A percentile compares a stretch with the other conserved stretches of the same genome.
phyloP scores from a whole-genome alignment of 208 protist species.

The Novymonas esmeraldas region DNA sequence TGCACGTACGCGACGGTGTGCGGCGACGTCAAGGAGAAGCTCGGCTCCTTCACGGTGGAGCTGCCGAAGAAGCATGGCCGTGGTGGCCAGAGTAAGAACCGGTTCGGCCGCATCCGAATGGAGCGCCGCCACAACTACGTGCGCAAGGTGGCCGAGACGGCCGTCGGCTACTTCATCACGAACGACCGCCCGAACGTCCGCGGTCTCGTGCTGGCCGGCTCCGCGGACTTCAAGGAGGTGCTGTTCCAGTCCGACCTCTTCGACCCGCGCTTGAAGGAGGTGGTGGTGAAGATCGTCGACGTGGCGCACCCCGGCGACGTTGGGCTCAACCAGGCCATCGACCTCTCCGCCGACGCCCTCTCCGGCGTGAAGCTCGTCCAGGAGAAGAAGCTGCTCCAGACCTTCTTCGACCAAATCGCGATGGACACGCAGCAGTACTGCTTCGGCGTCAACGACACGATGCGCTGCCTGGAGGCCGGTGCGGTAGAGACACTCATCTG shows the following conservation, averaged over 20 bases:
- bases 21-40: conserved; percentile 97
- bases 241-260: conserved; percentile 97
- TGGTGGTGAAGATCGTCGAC: conserved; percentile 99
- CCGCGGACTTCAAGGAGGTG: conserved; percentile 99
- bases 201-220: conserved; percentile 99
- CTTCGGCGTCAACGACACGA: conserved; percentile 98
- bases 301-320: conserved; percentile 99
- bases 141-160: conserved; percentile 98
- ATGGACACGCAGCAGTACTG: conserved; percentile 98
- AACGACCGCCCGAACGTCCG: conserved; percentile 98
- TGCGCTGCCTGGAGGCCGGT: conserved; percentile 97
- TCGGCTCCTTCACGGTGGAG: conserved; percentile 99
- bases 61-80: conserved; percentile 99
- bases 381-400: conserved; percentile 99
- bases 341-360: conserved; percentile 96
- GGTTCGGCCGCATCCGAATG: conserved; percentile 99
- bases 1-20: conserved; percentile 97
- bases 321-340: conserved; percentile 99
- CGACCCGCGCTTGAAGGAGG: conserved; percentile 96
- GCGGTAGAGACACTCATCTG: conserved; percentile 99
- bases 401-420: conserved; percentile 99
- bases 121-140: conserved; percentile 99
- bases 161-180: conserved; percentile 98
- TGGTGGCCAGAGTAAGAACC: conserved; percentile 99
- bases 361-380: conserved; percentile 99